phyloP scores from a whole-genome alignment of 805 yeast genomes.

The Cyberlindnera xishuangbannaensis region DNA sequence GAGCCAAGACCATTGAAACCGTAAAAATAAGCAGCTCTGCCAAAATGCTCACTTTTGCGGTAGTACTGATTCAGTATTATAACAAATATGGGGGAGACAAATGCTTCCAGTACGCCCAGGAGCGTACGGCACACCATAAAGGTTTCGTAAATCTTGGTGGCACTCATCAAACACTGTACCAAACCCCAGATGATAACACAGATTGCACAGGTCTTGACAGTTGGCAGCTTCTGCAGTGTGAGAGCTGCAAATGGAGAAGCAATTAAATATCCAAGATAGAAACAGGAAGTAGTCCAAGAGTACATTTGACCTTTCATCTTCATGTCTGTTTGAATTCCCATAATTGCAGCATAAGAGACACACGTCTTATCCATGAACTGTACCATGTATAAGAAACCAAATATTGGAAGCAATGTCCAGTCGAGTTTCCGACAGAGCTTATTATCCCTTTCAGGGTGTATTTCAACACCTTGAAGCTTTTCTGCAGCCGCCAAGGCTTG shows the following conservation, averaged over 20 bases:
- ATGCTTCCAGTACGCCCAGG: conserved; percentile 46
- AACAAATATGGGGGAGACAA: conserved; percentile 25
- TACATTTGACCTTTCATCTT: conserved; percentile 37
- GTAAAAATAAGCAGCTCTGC: conserved; percentile 28
- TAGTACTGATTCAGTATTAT: conserved; percentile 18
- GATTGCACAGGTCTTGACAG: conserved; percentile 30
- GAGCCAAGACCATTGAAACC: conserved; percentile 29
- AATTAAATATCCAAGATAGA: conserved; percentile 51
- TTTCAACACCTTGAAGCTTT: conserved; percentile 3
- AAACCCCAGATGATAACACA: conserved; percentile 44
- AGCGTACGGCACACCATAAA: conserved; percentile 41
- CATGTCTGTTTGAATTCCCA: conserved; percentile 35
- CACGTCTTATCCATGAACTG: conserved; percentile 40
- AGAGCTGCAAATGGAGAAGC: conserved; percentile 38
- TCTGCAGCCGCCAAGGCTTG: conserved; percentile 15
- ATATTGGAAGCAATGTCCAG: conserved; percentile 29
- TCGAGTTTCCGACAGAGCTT: conserved; percentile 35
- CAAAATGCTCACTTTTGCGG: conserved; percentile 26
- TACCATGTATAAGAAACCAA: conserved; percentile 25
- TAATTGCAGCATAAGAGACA: conserved; percentile 37
- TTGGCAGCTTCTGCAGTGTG: conserved; percentile 43
- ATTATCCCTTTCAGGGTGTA: conserved; percentile 26
- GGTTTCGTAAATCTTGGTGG: conserved; percentile 38
- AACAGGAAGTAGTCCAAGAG: conserved; percentile 43
- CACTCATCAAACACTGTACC: conserved; percentile 32